These are phyloP conservation scores for Deinandra increscens DNA, from an alignment of 129 eudicot genomes.

Conservation along the genomic window DNA sequence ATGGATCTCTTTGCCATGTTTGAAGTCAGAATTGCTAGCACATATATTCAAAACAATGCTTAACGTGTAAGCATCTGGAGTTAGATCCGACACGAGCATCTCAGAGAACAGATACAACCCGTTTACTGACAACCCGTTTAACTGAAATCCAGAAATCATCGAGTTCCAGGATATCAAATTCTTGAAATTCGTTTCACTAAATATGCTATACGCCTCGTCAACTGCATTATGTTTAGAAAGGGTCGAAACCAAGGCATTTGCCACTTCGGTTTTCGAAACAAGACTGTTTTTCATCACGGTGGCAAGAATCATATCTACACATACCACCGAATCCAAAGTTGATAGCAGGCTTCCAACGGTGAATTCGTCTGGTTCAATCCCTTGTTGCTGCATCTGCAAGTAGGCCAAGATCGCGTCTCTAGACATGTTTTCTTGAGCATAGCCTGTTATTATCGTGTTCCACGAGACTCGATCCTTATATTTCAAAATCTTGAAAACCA, in stretches of 20 bases:
- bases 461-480: slow-evolving; percentile 67
- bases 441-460: slow-evolving; percentile 70
- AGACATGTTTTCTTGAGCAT: slow-evolving; percentile 44
- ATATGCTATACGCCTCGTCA: slow-evolving; percentile 45
- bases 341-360: slow-evolving; percentile 75
- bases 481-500: slow-evolving; percentile 44
- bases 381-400: slow-evolving; percentile 51
- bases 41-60: slow-evolving; percentile 63
- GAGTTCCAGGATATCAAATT: slow-evolving; percentile 84
- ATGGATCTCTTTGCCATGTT: slow-evolving; percentile 66
- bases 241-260: slow-evolving; percentile 70
- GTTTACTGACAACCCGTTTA: slow-evolving; percentile 42
- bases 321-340: slow-evolving; percentile 34
- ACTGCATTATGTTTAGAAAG: slow-evolving; percentile 49
- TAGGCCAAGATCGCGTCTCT: slow-evolving; percentile 43
- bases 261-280: slow-evolving; percentile 50
- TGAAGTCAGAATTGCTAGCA: slow-evolving; percentile 52
- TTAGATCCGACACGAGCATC: slow-evolving; percentile 34
- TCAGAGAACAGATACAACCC: slow-evolving; percentile 50
- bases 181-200: slow-evolving; percentile 34
- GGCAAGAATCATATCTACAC: slow-evolving; percentile 58
- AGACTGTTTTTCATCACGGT: slow-evolving; percentile 51
- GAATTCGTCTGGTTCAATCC: slow-evolving; percentile 58
- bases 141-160: slow-evolving; percentile 58
- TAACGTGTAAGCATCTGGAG: slow-evolving; percentile 61